Evolutionary conservation across 192 early-diverging fungal species (phyloP), one percentile per base, ranked within the genome.

Genomic region (Dimargaris cristalligena): DNA sequence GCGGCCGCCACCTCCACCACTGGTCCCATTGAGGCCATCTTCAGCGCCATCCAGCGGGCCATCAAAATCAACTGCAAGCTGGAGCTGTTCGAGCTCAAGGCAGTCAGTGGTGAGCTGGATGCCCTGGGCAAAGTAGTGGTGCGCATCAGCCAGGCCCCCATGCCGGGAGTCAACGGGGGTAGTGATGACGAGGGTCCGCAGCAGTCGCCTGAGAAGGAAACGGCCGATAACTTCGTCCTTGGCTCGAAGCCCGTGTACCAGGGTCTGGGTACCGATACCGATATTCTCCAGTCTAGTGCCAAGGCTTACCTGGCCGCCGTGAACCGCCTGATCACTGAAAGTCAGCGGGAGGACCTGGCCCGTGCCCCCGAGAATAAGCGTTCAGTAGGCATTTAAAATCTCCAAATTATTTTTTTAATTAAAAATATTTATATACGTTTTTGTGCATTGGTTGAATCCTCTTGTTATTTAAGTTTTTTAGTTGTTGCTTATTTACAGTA

Each of bases 11-110:
- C 86, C 48, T 90, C 86, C 22, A 62, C 66, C 41, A 82, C 83
- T 65, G 91, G 92, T 13, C 87, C 92, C 8, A 84, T 95, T 30
- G 87, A 92, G 66, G 90, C 92, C 16, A 80, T 88, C 50, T 95
- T 89, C 73, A 76, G 71, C 35, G 87, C 82, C 46, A 95, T 95
- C 63, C 89, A 95, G 74, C 86, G 91, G 44, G 73, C 91, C 59
- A 80, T 85, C 1, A 78, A 80, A 28, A 72, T 80, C 63, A 67
- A 72, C 58, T 84, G 89, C 60, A 73, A 81, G 28, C 80, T 95
- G 63, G 83, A 87, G 54, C 77, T 82, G 60, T 95, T 87, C 67
- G 90, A 87, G 61, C 84, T 95, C 29, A 82, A 81, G 38, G 89
- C 89, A 16, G 86, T 92, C 29, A 90, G 85, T 26, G 84, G 84